Evolutionary conservation across 371 early-diverging fungal genomes (phyloP).

Genomic region (Apophysomyces trapeziformis): DNA sequence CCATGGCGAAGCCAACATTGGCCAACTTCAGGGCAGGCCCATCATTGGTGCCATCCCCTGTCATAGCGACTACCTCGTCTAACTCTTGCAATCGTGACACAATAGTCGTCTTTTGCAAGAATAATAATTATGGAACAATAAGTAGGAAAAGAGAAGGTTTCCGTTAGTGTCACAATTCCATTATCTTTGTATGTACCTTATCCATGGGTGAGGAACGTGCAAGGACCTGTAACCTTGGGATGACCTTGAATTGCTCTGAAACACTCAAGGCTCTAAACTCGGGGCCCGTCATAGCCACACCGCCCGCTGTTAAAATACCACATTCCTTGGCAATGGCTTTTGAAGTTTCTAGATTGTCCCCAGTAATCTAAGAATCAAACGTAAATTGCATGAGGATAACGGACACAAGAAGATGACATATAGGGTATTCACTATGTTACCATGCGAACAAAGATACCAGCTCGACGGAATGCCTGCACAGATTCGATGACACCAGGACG

Average conservation of each 20-base stretch:
- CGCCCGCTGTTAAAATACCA: conserved; percentile 77
- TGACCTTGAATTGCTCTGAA: conserved; percentile 66
- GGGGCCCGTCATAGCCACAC: conserved; percentile 83
- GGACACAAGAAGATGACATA: background rate
- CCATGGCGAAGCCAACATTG: conserved; percentile 96
- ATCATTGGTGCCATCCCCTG: conserved; percentile 96
- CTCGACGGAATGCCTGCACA: conserved; percentile 73
- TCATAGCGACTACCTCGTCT: conserved; percentile 70
- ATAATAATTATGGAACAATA: background rate
- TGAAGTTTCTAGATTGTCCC: conserved; percentile 89
- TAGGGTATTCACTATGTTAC: conserved; percentile 43
- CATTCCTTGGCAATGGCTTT: conserved; percentile 80
- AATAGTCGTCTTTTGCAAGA: conserved; percentile 58
- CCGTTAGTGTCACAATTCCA: background rate
- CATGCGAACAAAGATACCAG: conserved; percentile 90
- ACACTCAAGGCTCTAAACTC: conserved; percentile 75
- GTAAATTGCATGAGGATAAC: conserved; percentile 13
- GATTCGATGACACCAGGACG: conserved; percentile 81
- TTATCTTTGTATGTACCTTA: conserved; percentile 55
- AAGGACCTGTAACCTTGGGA: conserved; percentile 85
- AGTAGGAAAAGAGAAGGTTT: no score
- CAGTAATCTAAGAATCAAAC: conserved; percentile 66
- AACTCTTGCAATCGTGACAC: conserved; percentile 75
- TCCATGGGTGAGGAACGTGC: conserved; percentile 89
- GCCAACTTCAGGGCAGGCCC: conserved; percentile 91